These are phyloP conservation scores for Russula lepida DNA, from an alignment of 768 basidiomycete species.

Conservation along the genomic window DNA sequence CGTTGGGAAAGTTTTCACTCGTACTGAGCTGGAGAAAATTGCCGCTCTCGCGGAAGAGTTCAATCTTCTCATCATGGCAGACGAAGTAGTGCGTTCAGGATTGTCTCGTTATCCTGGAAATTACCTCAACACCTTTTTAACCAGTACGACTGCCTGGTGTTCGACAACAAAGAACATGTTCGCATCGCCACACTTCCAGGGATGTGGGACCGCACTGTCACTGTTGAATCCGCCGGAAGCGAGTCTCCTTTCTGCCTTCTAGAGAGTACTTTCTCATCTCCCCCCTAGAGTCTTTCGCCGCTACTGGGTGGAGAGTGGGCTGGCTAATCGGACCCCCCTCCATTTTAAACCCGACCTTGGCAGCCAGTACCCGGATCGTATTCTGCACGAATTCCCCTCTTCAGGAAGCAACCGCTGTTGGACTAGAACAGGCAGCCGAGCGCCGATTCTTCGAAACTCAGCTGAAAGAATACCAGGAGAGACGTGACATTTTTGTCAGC, in stretches of 20 bases:
- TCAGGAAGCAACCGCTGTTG: conserved; percentile 90
- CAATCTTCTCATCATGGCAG: conserved; percentile 87
- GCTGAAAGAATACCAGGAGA: conserved; percentile 65
- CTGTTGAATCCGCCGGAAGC: conserved; percentile 95
- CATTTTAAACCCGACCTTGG: conserved; percentile 79
- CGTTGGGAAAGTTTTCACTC: conserved; percentile 93
- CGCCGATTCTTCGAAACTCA: conserved; percentile 75
- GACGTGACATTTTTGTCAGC: conserved; percentile 62
- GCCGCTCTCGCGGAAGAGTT: conserved; percentile 85
- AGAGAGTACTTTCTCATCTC: neutral
- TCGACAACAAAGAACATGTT: conserved; percentile 80
- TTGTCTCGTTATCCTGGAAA: neutral
- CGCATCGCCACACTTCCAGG: conserved; percentile 92
- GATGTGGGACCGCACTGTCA: conserved; percentile 98
- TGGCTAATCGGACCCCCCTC: conserved; percentile 87
- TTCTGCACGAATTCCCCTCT: conserved; percentile 93
- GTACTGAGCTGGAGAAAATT: conserved; percentile 73
- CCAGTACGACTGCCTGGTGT: conserved; percentile 91
- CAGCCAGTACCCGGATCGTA: conserved; percentile 87
- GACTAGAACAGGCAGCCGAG: conserved; percentile 69
- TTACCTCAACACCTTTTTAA: neutral
- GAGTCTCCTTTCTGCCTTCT: conserved; percentile 22
- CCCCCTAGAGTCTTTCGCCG: conserved; percentile 79
- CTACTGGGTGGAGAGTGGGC: conserved; percentile 96
- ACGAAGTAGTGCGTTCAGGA: conserved; percentile 79